Base-by-base conservation (phyloP, 192 early-diverging fungal species). In the Diversispora eburnea region DNA sequence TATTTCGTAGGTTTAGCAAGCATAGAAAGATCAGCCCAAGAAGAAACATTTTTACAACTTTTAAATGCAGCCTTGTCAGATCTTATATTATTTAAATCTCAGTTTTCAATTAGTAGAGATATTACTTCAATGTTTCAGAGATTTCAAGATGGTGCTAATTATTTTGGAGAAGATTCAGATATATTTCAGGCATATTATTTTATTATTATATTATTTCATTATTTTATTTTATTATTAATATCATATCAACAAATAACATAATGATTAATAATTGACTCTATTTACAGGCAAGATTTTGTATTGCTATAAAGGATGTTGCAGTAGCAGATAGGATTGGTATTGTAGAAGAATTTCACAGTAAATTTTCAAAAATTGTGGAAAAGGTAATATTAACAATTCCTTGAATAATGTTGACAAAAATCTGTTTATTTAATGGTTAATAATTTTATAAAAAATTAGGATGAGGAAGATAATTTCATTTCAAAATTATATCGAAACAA, bases 61-160 rank as follows among this genome's bases (percentile, higher is more conserved):
- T 52, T 68, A 4, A 68, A 75, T 42, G 20, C 74, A 6, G 65
- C 20, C 3, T 25, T 71, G 5, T 67, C 65, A 17, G 49, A 51
- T 33, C 46, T 67, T 22, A 33, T 67, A 12, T 25, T 67, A 3
- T 67, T 67, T 20, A 70, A 70, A 22, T 33, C 25, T 55, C 63
- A 70, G 12, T 75, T 75, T 55, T 22, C 74, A 8, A 39, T 75
- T 6, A 68, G 47, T 13, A 8, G 74, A 52, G 74, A 76, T n/a
- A 70, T 76, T 13, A 71, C 75, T 0, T 20, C 54, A 25, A 76
- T 76, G 75, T 76, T 76, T 54, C 66, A 70, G 42, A 52, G 67
- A 59, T 76, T 76, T 58, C 67, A 76, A 52, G 75, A 62, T 49
- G 57, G 71, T 4, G 54, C 58, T 3, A 47, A 5, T 17, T 61